phyloP scores from a whole-genome alignment of 169 alveolate genomes.

The Plasmodium malariae region DNA sequence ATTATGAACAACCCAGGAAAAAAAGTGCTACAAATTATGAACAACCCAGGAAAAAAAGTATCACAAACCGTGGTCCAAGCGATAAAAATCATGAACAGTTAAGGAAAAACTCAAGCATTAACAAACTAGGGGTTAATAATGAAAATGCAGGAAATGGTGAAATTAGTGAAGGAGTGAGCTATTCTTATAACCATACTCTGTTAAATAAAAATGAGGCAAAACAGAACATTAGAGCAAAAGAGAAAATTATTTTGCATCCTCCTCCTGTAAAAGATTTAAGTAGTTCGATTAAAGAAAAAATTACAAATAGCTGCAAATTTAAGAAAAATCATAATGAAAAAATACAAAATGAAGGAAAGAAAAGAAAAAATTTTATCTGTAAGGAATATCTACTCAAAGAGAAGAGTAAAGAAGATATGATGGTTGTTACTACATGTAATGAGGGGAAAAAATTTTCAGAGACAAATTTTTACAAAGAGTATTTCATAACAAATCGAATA shows the following conservation, averaged over 20 bases:
- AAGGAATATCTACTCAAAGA: not conserved
- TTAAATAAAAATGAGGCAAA: not conserved
- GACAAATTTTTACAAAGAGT: slow-evolving; percentile 17
- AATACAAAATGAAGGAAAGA: slow-evolving; percentile 1
- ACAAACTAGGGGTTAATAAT: not conserved
- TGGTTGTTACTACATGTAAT: not conserved
- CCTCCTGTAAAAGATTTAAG: not conserved
- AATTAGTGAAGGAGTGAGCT: not conserved
- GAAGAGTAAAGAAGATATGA: not conserved
- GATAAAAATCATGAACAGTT: slow-evolving; percentile 18
- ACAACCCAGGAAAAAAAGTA: not conserved
- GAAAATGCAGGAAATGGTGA: slow-evolving; percentile 9
- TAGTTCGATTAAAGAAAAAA: not conserved
- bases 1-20: not conserved
- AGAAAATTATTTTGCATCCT: no score
- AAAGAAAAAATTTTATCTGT: not conserved
- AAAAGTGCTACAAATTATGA: not conserved
- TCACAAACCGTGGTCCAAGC: not conserved
- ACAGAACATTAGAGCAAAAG: not conserved
- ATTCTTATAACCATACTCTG: not conserved
- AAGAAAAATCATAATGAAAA: not conserved
- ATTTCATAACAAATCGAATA: not conserved
- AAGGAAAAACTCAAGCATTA: not conserved
- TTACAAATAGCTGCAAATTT: not conserved
- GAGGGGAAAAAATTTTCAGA: not conserved